Conservation (phyloP, 2,329 filamentous ascomycete genomes). For the Escovopsis sp. region DNA sequence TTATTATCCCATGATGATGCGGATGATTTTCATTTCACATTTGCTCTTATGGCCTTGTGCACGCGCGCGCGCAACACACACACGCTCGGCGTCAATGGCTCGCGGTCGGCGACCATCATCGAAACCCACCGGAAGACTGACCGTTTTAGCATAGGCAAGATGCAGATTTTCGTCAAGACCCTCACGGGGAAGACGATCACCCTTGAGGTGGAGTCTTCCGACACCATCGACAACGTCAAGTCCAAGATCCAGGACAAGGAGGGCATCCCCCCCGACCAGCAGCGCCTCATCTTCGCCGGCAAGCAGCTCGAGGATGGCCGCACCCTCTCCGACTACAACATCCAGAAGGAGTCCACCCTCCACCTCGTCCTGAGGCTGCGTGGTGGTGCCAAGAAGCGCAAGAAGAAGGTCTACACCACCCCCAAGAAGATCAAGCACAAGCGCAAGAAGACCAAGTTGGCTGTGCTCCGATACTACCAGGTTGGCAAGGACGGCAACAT, state of each 20-base stretch:
- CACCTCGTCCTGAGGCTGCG: conserved; percentile 96
- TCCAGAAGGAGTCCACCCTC: conserved; percentile 99
- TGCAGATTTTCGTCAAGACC: conserved; percentile 69
- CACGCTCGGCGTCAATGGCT: not conserved
- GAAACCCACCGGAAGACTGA: conserved; percentile 19
- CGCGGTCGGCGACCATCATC: not conserved
- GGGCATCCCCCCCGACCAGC: conserved; percentile 97
- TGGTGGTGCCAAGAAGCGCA: conserved; percentile 99
- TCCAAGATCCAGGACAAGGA: conserved; percentile 98
- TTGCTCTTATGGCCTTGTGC: conserved; percentile 1
- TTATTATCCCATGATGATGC: too few species aligned
- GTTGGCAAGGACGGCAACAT: conserved; percentile 99
- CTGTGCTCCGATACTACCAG: conserved; percentile 99
- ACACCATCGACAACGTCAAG: conserved; percentile 99
- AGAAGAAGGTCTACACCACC: conserved; percentile 99
- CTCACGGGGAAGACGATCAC: conserved; percentile 99
- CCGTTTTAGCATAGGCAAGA: conserved; percentile 41
- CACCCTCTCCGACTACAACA: conserved; percentile 99
- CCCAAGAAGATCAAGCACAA: conserved; percentile 99
- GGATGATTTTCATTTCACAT: not conserved
- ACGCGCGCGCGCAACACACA: not conserved
- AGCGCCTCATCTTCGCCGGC: conserved; percentile 98
- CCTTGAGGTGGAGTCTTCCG: conserved; percentile 99
- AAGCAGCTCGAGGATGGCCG: conserved; percentile 99
- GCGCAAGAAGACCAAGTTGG: conserved; percentile 99